These are phyloP conservation scores for Domatiomyces globalis DNA, from an alignment of 2,329 filamentous ascomycete genomes.

Conservation along the genomic window DNA sequence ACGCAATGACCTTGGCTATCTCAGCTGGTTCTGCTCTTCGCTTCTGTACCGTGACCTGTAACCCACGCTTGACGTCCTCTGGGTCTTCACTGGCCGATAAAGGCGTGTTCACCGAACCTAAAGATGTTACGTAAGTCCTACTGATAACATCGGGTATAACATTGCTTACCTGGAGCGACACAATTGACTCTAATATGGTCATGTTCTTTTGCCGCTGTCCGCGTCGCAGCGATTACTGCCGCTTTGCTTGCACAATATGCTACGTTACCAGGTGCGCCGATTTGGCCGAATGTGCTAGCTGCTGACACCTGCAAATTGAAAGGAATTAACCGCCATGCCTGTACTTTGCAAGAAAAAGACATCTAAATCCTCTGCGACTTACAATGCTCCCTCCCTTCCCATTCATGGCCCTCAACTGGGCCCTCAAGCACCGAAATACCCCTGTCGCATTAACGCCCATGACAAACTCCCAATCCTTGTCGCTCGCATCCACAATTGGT, in stretches of 20 bases:
- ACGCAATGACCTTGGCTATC: constrained; percentile 34
- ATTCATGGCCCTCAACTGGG: constrained; percentile 32
- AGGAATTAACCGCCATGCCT: background rate
- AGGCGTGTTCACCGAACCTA: constrained; percentile 9
- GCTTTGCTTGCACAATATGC: constrained; percentile 33
- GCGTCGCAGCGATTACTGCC: constrained; percentile 31
- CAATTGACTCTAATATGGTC: constrained; percentile 25
- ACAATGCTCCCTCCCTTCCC: background rate
- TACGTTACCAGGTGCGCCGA: constrained; percentile 24
- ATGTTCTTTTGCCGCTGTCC: constrained; percentile 25
- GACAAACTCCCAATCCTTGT: constrained; percentile 31
- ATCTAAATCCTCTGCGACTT: background rate
- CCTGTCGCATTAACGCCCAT: constrained; percentile 35
- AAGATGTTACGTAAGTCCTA: constrained; percentile 7
- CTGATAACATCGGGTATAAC: background rate
- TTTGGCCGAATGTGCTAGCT: constrained; percentile 18
- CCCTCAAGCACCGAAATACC: constrained; percentile 37
- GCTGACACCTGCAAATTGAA: constrained; percentile 5
- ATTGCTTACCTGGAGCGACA: constrained; percentile 12
- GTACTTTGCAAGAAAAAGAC: background rate
- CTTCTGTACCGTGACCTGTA: constrained; percentile 16
- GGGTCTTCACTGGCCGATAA: constrained; percentile 5
- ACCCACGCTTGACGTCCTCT: constrained; percentile 5
- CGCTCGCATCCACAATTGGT: constrained; percentile 19
- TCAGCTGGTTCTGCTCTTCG: constrained; percentile 23